Conservation (phyloP, 176 grass and related monocot genomes). For the Bonia amplexicaulis region DNA sequence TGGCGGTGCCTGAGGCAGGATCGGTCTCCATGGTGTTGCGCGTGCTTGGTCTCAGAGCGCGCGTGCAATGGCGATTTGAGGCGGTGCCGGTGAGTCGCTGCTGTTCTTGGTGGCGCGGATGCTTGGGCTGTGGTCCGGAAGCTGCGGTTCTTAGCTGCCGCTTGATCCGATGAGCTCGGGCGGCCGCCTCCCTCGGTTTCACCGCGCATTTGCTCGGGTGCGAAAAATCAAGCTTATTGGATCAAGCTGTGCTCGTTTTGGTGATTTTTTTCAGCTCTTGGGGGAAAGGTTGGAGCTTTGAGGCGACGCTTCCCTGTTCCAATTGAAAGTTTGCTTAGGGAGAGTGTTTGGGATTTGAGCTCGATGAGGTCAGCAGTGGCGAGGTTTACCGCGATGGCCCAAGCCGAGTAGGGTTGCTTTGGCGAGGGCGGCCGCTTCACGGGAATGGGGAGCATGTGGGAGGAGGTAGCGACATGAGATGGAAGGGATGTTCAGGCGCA, state of each 20-base stretch:
- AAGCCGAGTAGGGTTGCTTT: slow-evolving; percentile 34
- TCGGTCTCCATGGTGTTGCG: neutral
- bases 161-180: slow-evolving; percentile 30
- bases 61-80: slow-evolving; percentile 18
- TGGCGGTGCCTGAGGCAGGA: neutral
- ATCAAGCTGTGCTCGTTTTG: neutral
- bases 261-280: neutral
- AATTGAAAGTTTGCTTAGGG: neutral
- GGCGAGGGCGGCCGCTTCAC: slow-evolving; percentile 3
- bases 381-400: slow-evolving; percentile 39
- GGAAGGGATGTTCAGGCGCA: neutral
- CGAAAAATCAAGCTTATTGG: neutral
- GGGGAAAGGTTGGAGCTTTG: slow-evolving; percentile 13
- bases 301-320: neutral
- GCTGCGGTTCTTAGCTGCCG: neutral
- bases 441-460: neutral
- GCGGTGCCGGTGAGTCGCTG: neutral
- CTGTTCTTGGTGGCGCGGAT: neutral
- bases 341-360: neutral
- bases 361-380: slow-evolving; percentile 30
- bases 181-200: slow-evolving; percentile 33
- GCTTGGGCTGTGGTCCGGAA: neutral
- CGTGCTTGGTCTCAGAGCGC: neutral
- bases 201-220: slow-evolving; percentile 17
- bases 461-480: neutral